Evolutionary conservation across 2,329 filamentous ascomycete genomes (phyloP), one percentile per base, ranked within the genome.

Genomic region (Scytalidium sp.): DNA sequence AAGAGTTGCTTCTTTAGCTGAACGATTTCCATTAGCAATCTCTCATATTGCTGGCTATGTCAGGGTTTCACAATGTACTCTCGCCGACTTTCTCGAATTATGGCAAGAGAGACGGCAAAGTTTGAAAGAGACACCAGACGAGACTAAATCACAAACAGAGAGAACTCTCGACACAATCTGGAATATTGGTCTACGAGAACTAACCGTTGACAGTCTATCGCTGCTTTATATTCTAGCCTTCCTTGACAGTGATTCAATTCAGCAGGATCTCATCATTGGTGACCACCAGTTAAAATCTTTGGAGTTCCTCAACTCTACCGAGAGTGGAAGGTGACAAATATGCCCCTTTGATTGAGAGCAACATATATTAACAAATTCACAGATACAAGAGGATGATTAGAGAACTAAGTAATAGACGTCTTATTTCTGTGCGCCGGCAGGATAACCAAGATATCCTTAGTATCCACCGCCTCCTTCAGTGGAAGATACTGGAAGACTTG

Each of bases 161-260:
- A 22, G 22, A 46, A 29, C 46, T 11, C 39, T 57, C 20, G 54
- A 58, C 45, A 49, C 50, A 2, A 29, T 56, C 15, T 61, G 57
- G 56, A 53, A 57, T 7, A 58, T 60, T 20, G 57, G 56, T 11
- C 55, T 60, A 19, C 46, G 53, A 20, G 58, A 60, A 29, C 29
- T 61, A 11, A 25, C 44, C 2, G 42, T 46, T 7, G 50, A 54
- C 25, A 45, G 49, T 17, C 50, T 56, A 3, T 50, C 51, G 7
- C 47, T 61, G 10, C 53, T 61, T 13, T 51, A 60, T 15, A 50
- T 61, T 17, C 32, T 61, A 23, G 50, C 58, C 3, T 60, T 61
- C 44, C 39, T 61, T 3, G 53, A 60, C 22, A 46, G 51, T 13
- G 57, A 58, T 20, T 47, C 22, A 17, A 61, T 61, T 21, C 58